A percentile compares a stretch with the other conserved stretches of the same genome.
These are phyloP conservation scores for Boletus reticuloceps DNA, from an alignment of 768 basidiomycete genomes.

Conservation along the genomic window DNA sequence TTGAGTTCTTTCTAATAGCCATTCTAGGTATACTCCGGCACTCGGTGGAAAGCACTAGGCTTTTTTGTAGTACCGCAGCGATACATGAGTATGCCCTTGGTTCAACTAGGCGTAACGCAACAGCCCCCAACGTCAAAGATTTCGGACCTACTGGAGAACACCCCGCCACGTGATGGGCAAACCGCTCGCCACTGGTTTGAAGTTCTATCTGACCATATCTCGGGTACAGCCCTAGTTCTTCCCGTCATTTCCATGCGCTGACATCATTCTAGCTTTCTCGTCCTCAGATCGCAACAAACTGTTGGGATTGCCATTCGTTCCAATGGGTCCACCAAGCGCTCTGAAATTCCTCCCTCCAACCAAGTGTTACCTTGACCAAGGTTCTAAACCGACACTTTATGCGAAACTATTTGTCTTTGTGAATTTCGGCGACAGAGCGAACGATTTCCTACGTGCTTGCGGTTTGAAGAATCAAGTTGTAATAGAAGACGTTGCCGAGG, in stretches of 20 bases:
- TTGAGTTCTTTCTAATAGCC: not conserved
- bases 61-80: conserved; percentile 61
- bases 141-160: conserved; percentile 52
- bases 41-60: conserved; percentile 65
- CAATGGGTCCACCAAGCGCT: conserved; percentile 36
- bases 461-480: conserved; percentile 82
- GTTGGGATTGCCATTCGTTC: conserved; percentile 60
- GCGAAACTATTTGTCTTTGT: conserved; percentile 80
- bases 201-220: conserved; percentile 55
- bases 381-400: conserved; percentile 52
- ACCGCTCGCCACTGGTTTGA: conserved; percentile 63
- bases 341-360: conserved; percentile 48
- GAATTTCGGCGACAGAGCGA: conserved; percentile 76
- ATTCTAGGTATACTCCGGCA: conserved; percentile 60
- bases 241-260: not conserved
- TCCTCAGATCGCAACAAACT: conserved; percentile 48
- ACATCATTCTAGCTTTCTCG: conserved; percentile 3
- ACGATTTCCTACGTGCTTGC: conserved; percentile 75
- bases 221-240: conserved; percentile 38
- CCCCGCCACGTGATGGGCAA: conserved; percentile 47
- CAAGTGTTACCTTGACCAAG: conserved; percentile 60
- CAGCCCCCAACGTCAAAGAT: conserved; percentile 61
- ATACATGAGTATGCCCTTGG: conserved; percentile 44
- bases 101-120: conserved; percentile 60
- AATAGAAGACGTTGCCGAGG: conserved; percentile 70